Percentiles rank a stretch among this genome's conserved stretches.
Conservation (phyloP, 148 eudicot species). For the Chenopodium quinoa region DNA sequence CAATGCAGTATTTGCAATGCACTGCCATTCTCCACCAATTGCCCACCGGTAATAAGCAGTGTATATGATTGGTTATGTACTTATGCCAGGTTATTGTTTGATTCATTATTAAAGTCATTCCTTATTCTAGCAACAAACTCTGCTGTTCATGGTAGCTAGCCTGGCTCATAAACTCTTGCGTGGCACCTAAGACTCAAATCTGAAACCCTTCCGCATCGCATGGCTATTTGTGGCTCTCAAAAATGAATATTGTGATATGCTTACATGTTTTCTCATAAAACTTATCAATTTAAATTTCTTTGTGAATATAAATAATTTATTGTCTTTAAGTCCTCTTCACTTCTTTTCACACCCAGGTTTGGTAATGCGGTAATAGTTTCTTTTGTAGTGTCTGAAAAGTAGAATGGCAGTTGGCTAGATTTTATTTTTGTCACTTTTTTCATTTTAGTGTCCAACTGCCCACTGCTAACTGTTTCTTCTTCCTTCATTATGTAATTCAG, state of each 20-base stretch:
- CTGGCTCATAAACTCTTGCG: neutral
- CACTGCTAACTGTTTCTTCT: constrained; percentile 7
- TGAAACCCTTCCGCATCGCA: neutral
- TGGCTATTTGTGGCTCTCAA: neutral
- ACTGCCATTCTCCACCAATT: constrained; percentile 90
- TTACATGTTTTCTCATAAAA: neutral
- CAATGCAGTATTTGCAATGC: constrained; percentile 98
- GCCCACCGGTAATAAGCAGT: constrained; percentile 78
- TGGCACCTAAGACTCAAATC: neutral
- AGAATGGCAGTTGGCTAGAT: neutral
- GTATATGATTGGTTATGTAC: neutral
- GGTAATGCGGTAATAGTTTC: neutral
- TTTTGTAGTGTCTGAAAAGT: neutral
- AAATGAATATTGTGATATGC: neutral
- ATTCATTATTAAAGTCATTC: neutral
- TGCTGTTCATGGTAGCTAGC: neutral
- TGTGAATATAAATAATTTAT: neutral
- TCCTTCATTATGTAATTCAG: constrained; percentile 36
- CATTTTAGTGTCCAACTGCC: neutral
- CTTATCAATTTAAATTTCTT: neutral
- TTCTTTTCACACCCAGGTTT: neutral
- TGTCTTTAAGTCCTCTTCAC: neutral
- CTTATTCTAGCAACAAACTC: neutral
- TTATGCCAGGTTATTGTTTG: constrained; percentile 1
- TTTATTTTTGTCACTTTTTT: neutral